Evolutionary conservation across 495 filamentous ascomycete species (phyloP).

Genomic region (Amphirosellinia nigrospora): DNA sequence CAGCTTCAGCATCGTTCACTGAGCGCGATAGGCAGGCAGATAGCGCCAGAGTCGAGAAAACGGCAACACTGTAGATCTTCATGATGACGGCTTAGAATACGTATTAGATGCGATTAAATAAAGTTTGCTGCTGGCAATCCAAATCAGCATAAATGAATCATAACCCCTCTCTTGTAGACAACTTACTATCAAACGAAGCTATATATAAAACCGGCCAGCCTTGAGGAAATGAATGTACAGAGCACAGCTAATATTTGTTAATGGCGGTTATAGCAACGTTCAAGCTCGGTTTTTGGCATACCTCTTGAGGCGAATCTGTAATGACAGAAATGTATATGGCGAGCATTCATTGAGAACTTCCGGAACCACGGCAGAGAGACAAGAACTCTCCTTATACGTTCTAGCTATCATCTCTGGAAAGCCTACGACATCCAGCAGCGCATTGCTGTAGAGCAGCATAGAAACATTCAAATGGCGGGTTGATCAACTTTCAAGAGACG

Average conservation of each 20-base stretch:
- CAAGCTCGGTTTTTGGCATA: neutral
- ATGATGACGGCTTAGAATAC: constrained; percentile 19
- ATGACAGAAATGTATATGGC: neutral
- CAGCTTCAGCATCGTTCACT: constrained; percentile 20
- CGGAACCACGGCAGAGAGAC: neutral
- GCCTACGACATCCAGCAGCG: neutral
- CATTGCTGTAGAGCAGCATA: constrained; percentile 28
- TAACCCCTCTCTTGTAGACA: neutral
- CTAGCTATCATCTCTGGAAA: neutral
- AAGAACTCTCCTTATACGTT: constrained; percentile 13
- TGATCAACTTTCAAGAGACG: constrained; percentile 16
- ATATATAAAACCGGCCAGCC: neutral
- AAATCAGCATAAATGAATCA: neutral
- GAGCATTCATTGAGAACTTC: neutral
- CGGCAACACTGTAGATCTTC: constrained; percentile 32
- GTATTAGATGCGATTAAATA: constrained; percentile 19
- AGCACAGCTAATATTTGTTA: constrained; percentile 36
- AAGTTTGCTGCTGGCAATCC: constrained; percentile 27
- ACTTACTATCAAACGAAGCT: constrained; percentile 38
- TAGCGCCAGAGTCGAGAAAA: constrained; percentile 36
- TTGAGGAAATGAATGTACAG: constrained; percentile 31
- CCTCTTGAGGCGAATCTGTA: constrained; percentile 2
- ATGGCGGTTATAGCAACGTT: neutral
- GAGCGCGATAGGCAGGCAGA: constrained; percentile 36
- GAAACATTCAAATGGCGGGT: constrained; percentile 10